phyloP scores from a whole-genome alignment of 2,329 filamentous ascomycete species.

The Waltergamsia citrina region DNA sequence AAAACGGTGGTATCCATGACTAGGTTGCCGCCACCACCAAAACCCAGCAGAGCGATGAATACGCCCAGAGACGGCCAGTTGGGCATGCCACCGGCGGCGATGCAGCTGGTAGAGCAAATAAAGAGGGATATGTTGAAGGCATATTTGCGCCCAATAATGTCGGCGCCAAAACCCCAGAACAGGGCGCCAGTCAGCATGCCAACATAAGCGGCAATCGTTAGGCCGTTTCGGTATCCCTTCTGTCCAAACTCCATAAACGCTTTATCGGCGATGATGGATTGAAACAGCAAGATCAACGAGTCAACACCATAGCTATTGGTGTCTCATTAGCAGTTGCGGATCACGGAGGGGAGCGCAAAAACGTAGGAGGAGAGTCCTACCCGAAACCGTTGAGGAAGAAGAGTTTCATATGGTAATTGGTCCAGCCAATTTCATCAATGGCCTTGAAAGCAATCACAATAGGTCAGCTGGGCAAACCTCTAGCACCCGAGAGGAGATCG shows the following conservation, averaged over 20 bases:
- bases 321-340: constrained; percentile 1
- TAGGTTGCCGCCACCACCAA: constrained; percentile 46
- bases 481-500: neutral
- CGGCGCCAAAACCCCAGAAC: constrained; percentile 60
- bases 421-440: constrained; percentile 53
- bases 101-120: constrained; percentile 44
- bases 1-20: constrained; percentile 42
- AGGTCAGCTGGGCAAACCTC: neutral
- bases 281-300: constrained; percentile 40
- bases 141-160: constrained; percentile 57
- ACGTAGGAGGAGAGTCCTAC: constrained; percentile 13
- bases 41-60: constrained; percentile 53
- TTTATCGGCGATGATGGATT: constrained; percentile 50
- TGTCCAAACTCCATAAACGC: constrained; percentile 50
- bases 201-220: constrained; percentile 53
- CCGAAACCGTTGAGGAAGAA: constrained; percentile 55
- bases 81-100: constrained; percentile 57
- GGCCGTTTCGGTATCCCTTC: constrained; percentile 41
- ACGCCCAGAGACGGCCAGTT: constrained; percentile 56
- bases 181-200: constrained; percentile 47
- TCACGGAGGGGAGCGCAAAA: neutral
- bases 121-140: constrained; percentile 62
- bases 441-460: constrained; percentile 17
- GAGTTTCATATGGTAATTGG: constrained; percentile 47
- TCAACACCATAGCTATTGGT: constrained; percentile 36